phyloP scores from a whole-genome alignment of 2,329 filamentous ascomycete genomes.

The Pseudogymnoascus sp. region DNA sequence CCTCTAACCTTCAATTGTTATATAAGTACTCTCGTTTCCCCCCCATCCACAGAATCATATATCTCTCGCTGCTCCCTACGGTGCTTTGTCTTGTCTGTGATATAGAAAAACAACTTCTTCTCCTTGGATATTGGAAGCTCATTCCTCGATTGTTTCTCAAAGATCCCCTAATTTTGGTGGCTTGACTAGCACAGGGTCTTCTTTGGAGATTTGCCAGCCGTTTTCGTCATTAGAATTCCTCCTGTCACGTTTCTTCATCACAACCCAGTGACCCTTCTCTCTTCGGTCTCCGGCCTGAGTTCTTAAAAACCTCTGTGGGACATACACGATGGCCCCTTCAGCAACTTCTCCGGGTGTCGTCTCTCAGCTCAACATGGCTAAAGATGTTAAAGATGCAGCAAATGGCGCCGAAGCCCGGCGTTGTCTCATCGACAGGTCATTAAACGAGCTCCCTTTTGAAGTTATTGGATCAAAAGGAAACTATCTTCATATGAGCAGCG shows the following conservation, averaged over 20 bases:
- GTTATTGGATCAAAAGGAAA: slow-evolving; percentile 22
- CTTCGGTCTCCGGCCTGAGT: neutral
- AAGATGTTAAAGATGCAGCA: neutral
- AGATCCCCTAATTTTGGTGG: neutral
- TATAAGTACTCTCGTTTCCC: neutral
- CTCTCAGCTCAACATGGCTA: neutral
- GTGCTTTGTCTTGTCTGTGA: neutral
- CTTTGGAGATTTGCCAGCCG: neutral
- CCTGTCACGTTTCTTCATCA: neutral
- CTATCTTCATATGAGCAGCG: slow-evolving; percentile 29
- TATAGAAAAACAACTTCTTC: neutral
- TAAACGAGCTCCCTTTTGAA: slow-evolving; percentile 23
- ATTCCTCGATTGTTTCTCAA: neutral
- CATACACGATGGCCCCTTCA: neutral
- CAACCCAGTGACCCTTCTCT: neutral
- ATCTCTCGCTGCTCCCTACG: neutral
- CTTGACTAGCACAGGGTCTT: neutral
- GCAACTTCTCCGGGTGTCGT: neutral
- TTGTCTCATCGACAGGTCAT: slow-evolving; percentile 20
- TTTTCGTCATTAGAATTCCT: neutral
- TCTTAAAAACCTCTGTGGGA: neutral
- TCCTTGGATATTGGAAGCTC: neutral
- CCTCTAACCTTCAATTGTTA: neutral
- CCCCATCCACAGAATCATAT: neutral
- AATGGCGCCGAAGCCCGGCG: neutral